Base-by-base conservation (phyloP, 257 asterid species). In the Haberlea rhodopensis region DNA sequence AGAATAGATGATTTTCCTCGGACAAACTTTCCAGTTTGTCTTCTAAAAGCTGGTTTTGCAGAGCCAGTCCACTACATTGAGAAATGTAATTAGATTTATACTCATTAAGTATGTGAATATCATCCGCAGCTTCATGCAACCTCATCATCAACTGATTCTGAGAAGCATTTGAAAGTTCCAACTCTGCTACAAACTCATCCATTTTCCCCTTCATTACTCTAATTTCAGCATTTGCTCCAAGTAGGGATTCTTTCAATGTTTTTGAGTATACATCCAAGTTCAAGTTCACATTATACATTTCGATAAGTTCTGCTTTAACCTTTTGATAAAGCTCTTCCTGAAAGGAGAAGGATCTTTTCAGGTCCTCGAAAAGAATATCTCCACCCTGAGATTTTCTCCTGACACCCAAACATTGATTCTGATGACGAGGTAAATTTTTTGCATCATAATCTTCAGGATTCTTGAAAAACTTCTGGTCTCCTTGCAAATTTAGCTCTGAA, bases 281-380 rank as follows among this genome's bases (percentile, higher is more conserved):
- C 53, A 87, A 73, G 72, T 83, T 90, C 29, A 79, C 65, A 32
- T 84, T 85, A 71, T 81, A 82, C 97, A 94, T 82, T 57, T 87
- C 95, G 16, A 63, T 55, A 34, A 90, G 91, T 63, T 94, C 99
- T 79, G 81, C 83, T 75, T 94, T 95, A 70, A 84, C 95, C 87
- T 86, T 94, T 68, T 72, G 80, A 65, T 82, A 80, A 73, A 82
- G 89, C 79, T 80, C 91, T 80, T 87, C 91, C 82, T 92, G 98
- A 78, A 82, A 58, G 71, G 57, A 67, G 60, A 89, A 84, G 48
- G 99, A 87, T 69, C 76, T 81, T 77, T 85, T 87, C 91, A 92
- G 70, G 80, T 92, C 98, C 68, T 82, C 95, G 6, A 84, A 46
- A 64, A 92, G 85, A 73, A 84, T 62, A 74, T 89, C 98, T 68